Evolutionary conservation across 352 stramenopile genomes (phyloP), one percentile per base, ranked within the genome.

Genomic region (Pythium brachiatum): DNA sequence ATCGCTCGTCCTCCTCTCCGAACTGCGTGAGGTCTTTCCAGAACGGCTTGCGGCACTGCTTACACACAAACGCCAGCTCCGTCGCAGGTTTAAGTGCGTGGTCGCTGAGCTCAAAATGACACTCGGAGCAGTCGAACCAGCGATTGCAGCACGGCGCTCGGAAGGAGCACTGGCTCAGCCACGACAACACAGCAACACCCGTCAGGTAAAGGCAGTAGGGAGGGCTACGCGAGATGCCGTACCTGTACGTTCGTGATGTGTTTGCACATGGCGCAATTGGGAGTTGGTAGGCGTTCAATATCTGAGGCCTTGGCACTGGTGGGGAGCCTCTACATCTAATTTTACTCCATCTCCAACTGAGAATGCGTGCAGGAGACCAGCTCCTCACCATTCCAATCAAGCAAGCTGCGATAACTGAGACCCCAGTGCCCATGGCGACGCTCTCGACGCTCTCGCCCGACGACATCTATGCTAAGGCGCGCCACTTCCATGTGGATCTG

Each of bases 61-160:
- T 89, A 64, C 83, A 93, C 20, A 86, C 43, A 26, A 93, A 81
- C 26, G 77, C 75, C 53, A 91, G 75, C 70, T 89, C 75, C 0
- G 53, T 51, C 13, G 76, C 71, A 12, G 57, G 23, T n/a, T 58
- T 51, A 23, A 89, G 66, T 23, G 73, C 57, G 55, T 93, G 76
- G 54, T 88, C 74, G 47, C 75, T 85, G 12, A 78, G 65, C 62
- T 90, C 80, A 43, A 84, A 86, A 57, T 93, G 81, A 50, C 84
- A 89, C 60, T 88, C 78, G 56, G 69, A 86, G 70, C 81, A 93
- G 63, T 91, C 81, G 59, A 90, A 93, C 83, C 80, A 93, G 44
- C 78, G 81, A 16, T 70, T 75, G 68, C 81, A 93, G 68, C 83
- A 90, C 47, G 81, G 76, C 27, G 81, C 75, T 39, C 66, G 80